A percentile compares a stretch with the other conserved stretches of the same genome.
These are phyloP conservation scores for Olyra latifolia DNA, from an alignment of 176 grass and related monocot genomes.

Conservation along the genomic window DNA sequence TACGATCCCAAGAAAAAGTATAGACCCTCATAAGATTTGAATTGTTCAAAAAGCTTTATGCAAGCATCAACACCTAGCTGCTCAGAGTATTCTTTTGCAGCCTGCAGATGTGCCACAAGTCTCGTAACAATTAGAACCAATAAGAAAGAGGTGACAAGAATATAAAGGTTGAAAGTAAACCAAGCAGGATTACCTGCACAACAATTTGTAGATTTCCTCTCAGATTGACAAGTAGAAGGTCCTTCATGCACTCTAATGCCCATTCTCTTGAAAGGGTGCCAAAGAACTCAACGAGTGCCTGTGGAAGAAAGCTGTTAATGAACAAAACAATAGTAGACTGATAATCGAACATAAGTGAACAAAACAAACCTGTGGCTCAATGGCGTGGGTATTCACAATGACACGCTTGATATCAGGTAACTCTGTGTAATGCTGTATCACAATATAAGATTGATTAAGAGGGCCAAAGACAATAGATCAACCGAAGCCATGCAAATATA, in stretches of 20 bases:
- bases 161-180: slow-evolving; percentile 2
- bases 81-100: slow-evolving; percentile 90
- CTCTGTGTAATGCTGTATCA: slow-evolving; percentile 88
- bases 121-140: slow-evolving; percentile 11
- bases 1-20: slow-evolving; percentile 99
- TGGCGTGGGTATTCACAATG: slow-evolving; percentile 97
- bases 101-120: slow-evolving; percentile 38
- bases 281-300: slow-evolving; percentile 98
- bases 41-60: slow-evolving; percentile 98
- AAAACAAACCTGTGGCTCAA: slow-evolving; percentile 87
- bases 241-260: slow-evolving; percentile 99
- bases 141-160: neutral
- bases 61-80: slow-evolving; percentile 84
- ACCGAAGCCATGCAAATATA: slow-evolving; percentile 21
- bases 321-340: neutral
- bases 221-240: slow-evolving; percentile 86
- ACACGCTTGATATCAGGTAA: slow-evolving; percentile 93
- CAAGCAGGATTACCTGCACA: slow-evolving; percentile 69
- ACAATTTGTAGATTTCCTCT: slow-evolving; percentile 98
- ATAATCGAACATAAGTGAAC: slow-evolving; percentile 7
- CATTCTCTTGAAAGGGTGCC: slow-evolving; percentile 90
- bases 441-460: slow-evolving; percentile 30
- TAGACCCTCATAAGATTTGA: slow-evolving; percentile 97
- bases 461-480: neutral
- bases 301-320: slow-evolving; percentile 30